A percentile compares a stretch with the other conserved stretches of the same genome.
phyloP scores from a whole-genome alignment of 2,329 filamentous ascomycete species.

The Nemania abortiva region DNA sequence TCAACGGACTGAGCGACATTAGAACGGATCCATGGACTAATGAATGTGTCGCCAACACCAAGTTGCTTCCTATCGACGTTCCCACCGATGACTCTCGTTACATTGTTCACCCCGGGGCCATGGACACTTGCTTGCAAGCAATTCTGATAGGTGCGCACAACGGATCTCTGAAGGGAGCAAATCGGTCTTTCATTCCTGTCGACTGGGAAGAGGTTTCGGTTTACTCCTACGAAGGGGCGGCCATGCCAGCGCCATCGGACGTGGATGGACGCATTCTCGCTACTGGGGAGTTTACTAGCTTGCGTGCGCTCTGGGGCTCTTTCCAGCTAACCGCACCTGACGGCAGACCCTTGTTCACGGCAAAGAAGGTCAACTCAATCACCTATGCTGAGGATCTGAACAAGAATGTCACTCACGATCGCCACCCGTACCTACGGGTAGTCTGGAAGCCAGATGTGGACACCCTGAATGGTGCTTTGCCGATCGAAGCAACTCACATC shows the following conservation, averaged over 20 bases:
- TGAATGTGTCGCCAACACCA: constrained; percentile 22
- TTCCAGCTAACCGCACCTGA: constrained; percentile 29
- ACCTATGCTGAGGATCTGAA: constrained; percentile 34
- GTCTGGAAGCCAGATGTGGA: constrained; percentile 36
- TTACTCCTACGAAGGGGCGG: constrained; percentile 33
- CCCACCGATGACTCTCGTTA: constrained; percentile 34
- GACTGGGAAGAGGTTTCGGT: constrained; percentile 33
- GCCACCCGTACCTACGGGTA: constrained; percentile 34
- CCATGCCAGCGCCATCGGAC: constrained; percentile 24
- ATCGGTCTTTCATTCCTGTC: constrained; percentile 29
- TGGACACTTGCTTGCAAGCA: constrained; percentile 30
- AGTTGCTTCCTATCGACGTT: constrained; percentile 25
- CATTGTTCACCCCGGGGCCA: constrained; percentile 31
- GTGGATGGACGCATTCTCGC: constrained; percentile 27
- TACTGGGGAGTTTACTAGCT: constrained; percentile 27
- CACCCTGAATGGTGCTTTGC: constrained; percentile 25
- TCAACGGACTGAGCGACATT: constrained; percentile 29
- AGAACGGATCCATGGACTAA: constrained; percentile 28
- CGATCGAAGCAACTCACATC: constrained; percentile 25
- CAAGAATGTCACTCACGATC: constrained; percentile 29
- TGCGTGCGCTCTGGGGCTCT: constrained; percentile 25
- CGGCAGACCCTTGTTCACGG: constrained; percentile 27
- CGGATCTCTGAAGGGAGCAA: constrained; percentile 28
- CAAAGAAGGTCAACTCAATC: constrained; percentile 29
- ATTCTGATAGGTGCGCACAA: constrained; percentile 27